These are phyloP conservation scores for Biscutella auriculata DNA, from an alignment of 441 rosid genomes.

Conservation along the genomic window DNA sequence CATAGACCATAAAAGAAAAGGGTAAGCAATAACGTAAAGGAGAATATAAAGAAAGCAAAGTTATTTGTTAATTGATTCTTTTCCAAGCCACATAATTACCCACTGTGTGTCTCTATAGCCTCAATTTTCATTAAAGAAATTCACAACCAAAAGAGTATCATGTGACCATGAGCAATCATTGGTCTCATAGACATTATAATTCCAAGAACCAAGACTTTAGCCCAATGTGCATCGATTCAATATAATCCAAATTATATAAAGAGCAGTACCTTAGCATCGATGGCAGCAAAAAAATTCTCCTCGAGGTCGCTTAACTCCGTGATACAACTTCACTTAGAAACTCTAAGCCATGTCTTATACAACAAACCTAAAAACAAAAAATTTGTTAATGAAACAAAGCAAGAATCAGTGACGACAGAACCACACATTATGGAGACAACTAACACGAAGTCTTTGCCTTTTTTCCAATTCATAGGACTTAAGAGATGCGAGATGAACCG, in stretches of 20 bases:
- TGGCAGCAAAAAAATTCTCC: constrained; percentile 78
- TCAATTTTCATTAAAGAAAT: constrained; percentile 71
- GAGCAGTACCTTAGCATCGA: constrained; percentile 70
- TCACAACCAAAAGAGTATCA: constrained; percentile 83
- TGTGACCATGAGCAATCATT: constrained; percentile 78
- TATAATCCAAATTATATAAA: no score
- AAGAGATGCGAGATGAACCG: no score
- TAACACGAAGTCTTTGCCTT: no score
- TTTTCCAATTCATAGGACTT: no score
- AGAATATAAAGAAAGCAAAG: no score
- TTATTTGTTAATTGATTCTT: no score
- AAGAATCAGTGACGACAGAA: no score
- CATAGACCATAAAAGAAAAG: no score
- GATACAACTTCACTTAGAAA: constrained; percentile 27
- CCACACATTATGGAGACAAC: no score
- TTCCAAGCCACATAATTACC: constrained; percentile 52
- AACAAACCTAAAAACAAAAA: no score
- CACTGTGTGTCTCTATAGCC: constrained; percentile 87
- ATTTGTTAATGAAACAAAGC: no score
- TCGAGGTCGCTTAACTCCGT: constrained; percentile 87
- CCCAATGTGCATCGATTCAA: constrained; percentile 98
- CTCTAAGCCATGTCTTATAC: not conserved
- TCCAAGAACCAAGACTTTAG: constrained; percentile 70
- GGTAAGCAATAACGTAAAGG: no score
- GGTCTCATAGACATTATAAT: constrained; percentile 87